phyloP scores from a whole-genome alignment of 257 asterid genomes.

The Solanum ossicruentum region DNA sequence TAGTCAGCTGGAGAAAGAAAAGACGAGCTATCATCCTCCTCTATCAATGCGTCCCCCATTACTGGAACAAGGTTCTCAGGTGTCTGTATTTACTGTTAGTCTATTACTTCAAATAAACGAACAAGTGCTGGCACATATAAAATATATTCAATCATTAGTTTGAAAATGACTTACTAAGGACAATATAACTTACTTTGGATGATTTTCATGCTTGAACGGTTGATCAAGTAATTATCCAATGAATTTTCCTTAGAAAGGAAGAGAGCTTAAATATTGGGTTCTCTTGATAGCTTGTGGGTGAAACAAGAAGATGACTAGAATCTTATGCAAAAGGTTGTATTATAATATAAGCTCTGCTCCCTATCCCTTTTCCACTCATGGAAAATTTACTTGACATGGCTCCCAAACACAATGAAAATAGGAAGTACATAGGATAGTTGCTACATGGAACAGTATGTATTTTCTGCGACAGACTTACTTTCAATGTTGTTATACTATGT shows the following conservation, averaged over 20 bases:
- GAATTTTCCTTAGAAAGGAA: not conserved
- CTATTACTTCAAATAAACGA: not conserved
- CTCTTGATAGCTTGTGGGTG: not conserved
- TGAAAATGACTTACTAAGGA: not conserved
- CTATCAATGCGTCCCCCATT: conserved; percentile 19
- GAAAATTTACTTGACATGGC: not conserved
- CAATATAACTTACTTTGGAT: not conserved
- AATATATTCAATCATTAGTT: not conserved
- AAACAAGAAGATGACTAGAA: not conserved
- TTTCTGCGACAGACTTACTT: not conserved
- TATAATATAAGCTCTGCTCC: not conserved
- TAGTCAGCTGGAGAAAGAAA: conserved; percentile 15
- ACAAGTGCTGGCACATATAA: not conserved
- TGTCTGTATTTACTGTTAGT: conserved; percentile 10
- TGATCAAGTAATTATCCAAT: not conserved
- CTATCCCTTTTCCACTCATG: not conserved
- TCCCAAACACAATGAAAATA: not conserved
- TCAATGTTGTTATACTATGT: not conserved
- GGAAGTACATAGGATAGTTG: not conserved
- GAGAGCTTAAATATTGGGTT: not conserved
- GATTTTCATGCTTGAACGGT: not conserved
- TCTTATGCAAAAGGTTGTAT: not conserved
- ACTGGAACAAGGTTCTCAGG: conserved; percentile 47
- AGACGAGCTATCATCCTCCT: conserved; percentile 23
- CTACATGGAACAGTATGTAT: not conserved